Evolutionary conservation across 805 yeast species (phyloP), one percentile per base, ranked within the genome.

Genomic region (Saccharomycopsis malanga): DNA sequence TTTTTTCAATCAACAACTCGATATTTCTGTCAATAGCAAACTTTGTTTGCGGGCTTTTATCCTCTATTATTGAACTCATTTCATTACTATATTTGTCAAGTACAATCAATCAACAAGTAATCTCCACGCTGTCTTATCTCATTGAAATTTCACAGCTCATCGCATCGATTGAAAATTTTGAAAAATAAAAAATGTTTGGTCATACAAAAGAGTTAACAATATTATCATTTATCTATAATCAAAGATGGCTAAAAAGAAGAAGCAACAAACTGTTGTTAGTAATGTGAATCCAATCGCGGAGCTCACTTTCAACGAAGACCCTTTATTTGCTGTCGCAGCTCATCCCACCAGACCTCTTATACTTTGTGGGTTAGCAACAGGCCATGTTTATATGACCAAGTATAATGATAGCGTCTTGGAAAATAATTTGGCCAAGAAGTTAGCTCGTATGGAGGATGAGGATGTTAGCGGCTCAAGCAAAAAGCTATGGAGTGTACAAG

Each of bases 331-430:
- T 1, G 58, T 80, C 15, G 84, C 83, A 9, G 80, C 87, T 21
- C 96, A 89, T 59, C 97, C 97, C 0, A 65, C 77, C 7, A 64
- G 71, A 54, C 83, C 83, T 4, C 61, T 82, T 3, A 57, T 86
- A 12, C 73, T 78, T 0, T 67, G 81, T 9, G 97, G 96, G 0
- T 67, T 84, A n/a, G 93, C 87, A 0, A 77, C 87, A 1, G 98
- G 98, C 2, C 80, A 80, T 57, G 74, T 88, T 0, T 74, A 69
- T 52, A 72, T 87, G 48, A 68, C 77, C 44, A 62, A 67, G 35
- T 89, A 88, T 55, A 73, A 80, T 48, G 70, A 72, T 0, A 73
- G 67, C 1, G 54, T 57, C 34, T 64, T 81, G 21, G 73, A 71
- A 42, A 66, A 65, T 48, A 25, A 25, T 10, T 39, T 48, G n/a